Percentiles rank a stretch among this genome's conserved stretches.
Conservation (phyloP, 192 early-diverging fungal species). For the Cladochytrium replicatum region DNA sequence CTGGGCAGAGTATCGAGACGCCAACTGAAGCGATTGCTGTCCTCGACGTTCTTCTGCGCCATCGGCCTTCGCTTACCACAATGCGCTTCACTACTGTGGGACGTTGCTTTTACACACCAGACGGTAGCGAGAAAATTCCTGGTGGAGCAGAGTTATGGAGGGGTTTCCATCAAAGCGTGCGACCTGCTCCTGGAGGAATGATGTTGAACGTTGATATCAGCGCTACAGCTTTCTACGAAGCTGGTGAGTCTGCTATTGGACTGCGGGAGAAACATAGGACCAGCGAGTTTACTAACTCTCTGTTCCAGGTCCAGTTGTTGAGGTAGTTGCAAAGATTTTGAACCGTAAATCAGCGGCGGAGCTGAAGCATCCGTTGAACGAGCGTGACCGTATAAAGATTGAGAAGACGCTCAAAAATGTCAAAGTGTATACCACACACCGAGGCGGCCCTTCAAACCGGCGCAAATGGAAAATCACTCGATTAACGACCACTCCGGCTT, state of each 20-base stretch:
- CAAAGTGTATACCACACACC: slow-evolving; percentile 22
- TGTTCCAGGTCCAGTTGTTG: background rate
- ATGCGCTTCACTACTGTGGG: background rate
- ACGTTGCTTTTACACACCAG: slow-evolving; percentile 4
- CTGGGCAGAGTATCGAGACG: background rate
- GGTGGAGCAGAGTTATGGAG: slow-evolving; percentile 26
- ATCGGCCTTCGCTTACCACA: slow-evolving; percentile 2
- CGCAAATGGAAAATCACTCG: slow-evolving; percentile 46
- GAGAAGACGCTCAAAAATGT: background rate
- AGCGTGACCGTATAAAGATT: background rate
- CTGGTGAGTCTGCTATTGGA: too few relatives aligned
- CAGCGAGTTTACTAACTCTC: too few relatives aligned
- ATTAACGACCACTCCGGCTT: slow-evolving; percentile 46
- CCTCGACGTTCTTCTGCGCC: slow-evolving; percentile 11
- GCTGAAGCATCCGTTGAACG: background rate
- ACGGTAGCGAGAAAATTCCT: slow-evolving; percentile 10
- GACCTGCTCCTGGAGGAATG: slow-evolving; percentile 12
- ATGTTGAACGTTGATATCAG: slow-evolving; percentile 23
- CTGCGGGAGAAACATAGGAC: too few relatives aligned
- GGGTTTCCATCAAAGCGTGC: slow-evolving; percentile 18
- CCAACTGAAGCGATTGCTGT: background rate
- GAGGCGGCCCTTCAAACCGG: slow-evolving; percentile 44
- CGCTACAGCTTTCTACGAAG: slow-evolving; percentile 17
- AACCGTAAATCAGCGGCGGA: background rate
- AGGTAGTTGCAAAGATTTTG: background rate